Evolutionary conservation across 495 filamentous ascomycete species (phyloP), one percentile per base, ranked within the genome.

Genomic region (Penicillium silybi): DNA sequence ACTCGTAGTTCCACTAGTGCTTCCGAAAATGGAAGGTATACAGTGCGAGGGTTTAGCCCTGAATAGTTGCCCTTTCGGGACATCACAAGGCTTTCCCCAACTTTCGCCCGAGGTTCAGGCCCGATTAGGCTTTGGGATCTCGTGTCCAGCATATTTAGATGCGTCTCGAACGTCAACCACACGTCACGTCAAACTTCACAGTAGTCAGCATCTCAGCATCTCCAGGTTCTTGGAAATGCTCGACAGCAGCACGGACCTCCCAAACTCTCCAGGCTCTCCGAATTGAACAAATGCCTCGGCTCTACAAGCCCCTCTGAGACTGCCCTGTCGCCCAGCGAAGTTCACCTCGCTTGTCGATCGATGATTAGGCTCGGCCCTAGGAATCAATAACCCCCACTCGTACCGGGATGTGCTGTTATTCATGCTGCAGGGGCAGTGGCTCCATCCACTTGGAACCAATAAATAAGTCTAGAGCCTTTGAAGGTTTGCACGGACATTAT

Each of bases 341-440:
- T 41, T 35, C n/a, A 26, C 41, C 40, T 46, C 35, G 26, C 10
- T 11, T 52, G 58, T 45, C 48, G 41, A 46, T 20, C 34, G 32
- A 46, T 34, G 22, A 49, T 29, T 55, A 55, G 51, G 49, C 48
- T 58, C 48, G 41, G 38, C 51, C 51, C 58, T 57, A 58, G 25
- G 41, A 48, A 44, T 40, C 47, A 52, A 46, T 54, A 54, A 40
- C 26, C 54, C 51, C 56, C 56, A 50, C 48, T n/a, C 13, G 45
- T 46, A 29, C 58, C 56, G 46, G 13, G 19, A 13, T 19, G 37
- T 52, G 26, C 20, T 20, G 26, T 43, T 43, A 47, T 32, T 50
- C 29, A 19, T 29, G 25, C 10, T 27, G 20, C n/a, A 11, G 22
- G 27, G 23, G 44, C 48, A 48, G 49, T 41, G 55, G 42, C 32